phyloP scores from a whole-genome alignment of 441 rosid genomes.

The Syzygium syzygioides region DNA sequence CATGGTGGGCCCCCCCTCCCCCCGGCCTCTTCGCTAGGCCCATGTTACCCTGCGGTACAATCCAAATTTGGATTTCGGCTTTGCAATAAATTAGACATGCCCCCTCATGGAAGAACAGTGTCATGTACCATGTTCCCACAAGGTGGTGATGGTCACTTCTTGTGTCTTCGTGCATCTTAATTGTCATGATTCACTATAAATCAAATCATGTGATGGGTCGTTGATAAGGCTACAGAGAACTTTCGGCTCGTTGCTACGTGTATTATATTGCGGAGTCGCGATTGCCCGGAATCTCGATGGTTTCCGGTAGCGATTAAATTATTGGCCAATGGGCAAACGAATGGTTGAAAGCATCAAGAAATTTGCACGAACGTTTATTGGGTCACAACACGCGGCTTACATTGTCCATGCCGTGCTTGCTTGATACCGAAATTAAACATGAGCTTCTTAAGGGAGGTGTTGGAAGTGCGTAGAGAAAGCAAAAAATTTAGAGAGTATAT shows the following conservation, averaged over 20 bases:
- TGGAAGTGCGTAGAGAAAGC: background rate
- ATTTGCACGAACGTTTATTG: background rate
- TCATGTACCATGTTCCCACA: background rate
- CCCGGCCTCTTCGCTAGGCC: background rate
- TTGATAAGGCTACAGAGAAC: background rate
- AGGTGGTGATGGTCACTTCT: background rate
- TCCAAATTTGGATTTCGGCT: background rate
- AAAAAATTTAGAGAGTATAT: background rate
- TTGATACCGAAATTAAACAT: background rate
- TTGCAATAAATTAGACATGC: background rate
- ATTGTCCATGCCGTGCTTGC: background rate
- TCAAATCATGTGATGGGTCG: background rate
- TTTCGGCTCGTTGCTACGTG: fast-evolving
- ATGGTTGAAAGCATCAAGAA: background rate
- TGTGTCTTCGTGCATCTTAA: background rate
- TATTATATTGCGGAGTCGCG: background rate
- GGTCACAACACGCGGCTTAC: fast-evolving
- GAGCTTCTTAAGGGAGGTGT: background rate
- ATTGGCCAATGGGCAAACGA: fast-evolving
- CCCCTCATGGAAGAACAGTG: background rate
- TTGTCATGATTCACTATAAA: background rate
- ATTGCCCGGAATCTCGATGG: background rate
- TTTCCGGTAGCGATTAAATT: background rate
- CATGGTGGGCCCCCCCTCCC: background rate
- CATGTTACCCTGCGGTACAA: background rate